phyloP scores from a whole-genome alignment of 306 rosid genomes.

The Crataegus laevigata region DNA sequence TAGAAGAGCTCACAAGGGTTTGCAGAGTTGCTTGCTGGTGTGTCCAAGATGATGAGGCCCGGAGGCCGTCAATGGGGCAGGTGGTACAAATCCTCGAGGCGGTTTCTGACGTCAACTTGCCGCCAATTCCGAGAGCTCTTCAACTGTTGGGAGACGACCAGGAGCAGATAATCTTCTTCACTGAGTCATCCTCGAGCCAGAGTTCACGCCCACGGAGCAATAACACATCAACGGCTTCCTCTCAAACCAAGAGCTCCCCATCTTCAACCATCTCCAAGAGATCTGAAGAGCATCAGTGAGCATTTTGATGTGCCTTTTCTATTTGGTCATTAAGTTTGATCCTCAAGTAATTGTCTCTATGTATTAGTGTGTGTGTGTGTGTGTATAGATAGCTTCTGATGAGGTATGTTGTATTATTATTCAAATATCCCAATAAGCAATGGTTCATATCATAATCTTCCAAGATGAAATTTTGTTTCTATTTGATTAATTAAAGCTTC shows the following conservation, averaged over 20 bases:
- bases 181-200: conserved; percentile 50
- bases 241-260: conserved; percentile 26
- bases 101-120: conserved; percentile 40
- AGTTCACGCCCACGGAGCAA: conserved; percentile 37
- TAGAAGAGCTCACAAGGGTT: conserved; percentile 39
- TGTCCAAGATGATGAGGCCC: conserved; percentile 64
- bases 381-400: neutral
- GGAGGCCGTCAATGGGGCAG: conserved; percentile 75
- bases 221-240: conserved; percentile 25
- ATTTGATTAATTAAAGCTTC: neutral
- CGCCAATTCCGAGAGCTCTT: conserved; percentile 60
- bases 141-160: conserved; percentile 41
- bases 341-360: neutral
- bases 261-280: conserved; percentile 21
- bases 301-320: neutral
- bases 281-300: conserved; percentile 13
- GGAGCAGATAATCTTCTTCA: conserved; percentile 50
- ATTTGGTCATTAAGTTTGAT: neutral
- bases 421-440: neutral
- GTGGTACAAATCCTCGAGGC: conserved; percentile 79
- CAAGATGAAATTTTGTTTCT: neutral
- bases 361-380: neutral
- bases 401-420: neutral
- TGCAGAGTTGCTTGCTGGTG: conserved; percentile 83
- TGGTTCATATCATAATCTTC: neutral